Conservation (phyloP, 768 basidiomycete species). For the Guyanaporus albipodus region DNA sequence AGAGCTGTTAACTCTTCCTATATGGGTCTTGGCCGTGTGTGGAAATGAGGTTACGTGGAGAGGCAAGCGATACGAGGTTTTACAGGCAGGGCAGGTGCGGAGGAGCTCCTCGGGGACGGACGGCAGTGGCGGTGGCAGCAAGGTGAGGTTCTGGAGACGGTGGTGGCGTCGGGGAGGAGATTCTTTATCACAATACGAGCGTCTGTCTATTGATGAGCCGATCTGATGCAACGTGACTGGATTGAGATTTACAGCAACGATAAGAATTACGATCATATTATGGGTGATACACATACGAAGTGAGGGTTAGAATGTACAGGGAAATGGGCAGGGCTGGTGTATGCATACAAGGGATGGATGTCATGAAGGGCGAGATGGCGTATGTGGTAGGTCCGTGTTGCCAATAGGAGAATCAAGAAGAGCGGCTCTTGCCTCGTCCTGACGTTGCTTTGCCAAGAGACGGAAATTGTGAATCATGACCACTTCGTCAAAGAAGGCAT, state of each 20-base stretch:
- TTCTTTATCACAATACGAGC: constrained; percentile 14
- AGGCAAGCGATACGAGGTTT: constrained; percentile 71
- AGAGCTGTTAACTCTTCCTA: constrained; percentile 83
- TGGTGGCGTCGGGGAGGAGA: constrained; percentile 17
- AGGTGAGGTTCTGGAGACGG: constrained; percentile 28
- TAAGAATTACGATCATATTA: constrained; percentile 31
- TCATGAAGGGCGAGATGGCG: constrained; percentile 20
- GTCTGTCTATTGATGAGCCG: constrained; percentile 11
- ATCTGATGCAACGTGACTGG: constrained; percentile 20
- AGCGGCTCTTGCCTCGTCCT: constrained; percentile 32
- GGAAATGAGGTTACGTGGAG: constrained; percentile 87
- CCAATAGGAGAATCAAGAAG: constrained; percentile 24
- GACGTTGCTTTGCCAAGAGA: constrained; percentile 35
- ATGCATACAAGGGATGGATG: constrained; percentile 28
- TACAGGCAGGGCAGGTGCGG: constrained; percentile 67
- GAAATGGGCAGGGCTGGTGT: constrained; percentile 26
- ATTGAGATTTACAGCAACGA: constrained; percentile 26
- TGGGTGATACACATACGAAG: constrained; percentile 31
- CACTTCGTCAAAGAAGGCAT: constrained; percentile 58
- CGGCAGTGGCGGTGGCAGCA: constrained; percentile 10
- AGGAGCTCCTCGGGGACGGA: constrained; percentile 23
- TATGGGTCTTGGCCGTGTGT: constrained; percentile 78
- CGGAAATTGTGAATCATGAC: constrained; percentile 54
- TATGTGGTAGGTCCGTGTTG: constrained; percentile 23
- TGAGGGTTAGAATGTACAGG: constrained; percentile 35